These are phyloP conservation scores for Chalciporus chontae DNA, from an alignment of 768 basidiomycete genomes.

Conservation along the genomic window DNA sequence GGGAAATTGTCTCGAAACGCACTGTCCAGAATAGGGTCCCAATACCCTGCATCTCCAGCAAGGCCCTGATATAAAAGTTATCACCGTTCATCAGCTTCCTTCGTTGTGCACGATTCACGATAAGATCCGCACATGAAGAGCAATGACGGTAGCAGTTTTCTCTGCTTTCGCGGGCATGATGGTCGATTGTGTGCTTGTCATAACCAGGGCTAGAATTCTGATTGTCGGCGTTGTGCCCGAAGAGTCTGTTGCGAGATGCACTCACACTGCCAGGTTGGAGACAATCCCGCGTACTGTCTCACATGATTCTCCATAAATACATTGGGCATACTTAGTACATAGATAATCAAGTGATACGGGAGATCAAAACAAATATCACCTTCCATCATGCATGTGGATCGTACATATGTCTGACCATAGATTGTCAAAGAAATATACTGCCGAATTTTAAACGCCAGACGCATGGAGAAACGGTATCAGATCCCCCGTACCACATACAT, in stretches of 20 bases:
- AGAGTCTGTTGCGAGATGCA: no score
- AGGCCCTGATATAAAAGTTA: background rate
- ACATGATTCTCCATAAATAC: no score
- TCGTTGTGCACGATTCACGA: background rate
- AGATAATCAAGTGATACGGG: no score
- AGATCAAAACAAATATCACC: no score
- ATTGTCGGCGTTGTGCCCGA: no score
- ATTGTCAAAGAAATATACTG: background rate
- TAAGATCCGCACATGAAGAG: no score
- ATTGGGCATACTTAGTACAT: no score
- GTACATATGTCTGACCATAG: background rate
- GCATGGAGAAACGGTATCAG: background rate
- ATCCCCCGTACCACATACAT: background rate
- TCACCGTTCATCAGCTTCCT: background rate
- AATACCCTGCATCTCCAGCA: slow-evolving; percentile 52
- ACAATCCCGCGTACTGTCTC: no score
- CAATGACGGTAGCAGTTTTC: no score
- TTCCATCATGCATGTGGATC: no score
- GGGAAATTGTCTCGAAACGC: slow-evolving; percentile 54
- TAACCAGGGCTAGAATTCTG: background rate
- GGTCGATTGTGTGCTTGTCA: background rate
- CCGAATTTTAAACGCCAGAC: background rate
- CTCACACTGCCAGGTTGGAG: no score
- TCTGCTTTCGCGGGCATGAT: background rate
- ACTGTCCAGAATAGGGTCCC: slow-evolving; percentile 70